Conservation (phyloP, 1,284 basidiomycete genomes). For the Cutaneotrichosporon spelunceum region DNA sequence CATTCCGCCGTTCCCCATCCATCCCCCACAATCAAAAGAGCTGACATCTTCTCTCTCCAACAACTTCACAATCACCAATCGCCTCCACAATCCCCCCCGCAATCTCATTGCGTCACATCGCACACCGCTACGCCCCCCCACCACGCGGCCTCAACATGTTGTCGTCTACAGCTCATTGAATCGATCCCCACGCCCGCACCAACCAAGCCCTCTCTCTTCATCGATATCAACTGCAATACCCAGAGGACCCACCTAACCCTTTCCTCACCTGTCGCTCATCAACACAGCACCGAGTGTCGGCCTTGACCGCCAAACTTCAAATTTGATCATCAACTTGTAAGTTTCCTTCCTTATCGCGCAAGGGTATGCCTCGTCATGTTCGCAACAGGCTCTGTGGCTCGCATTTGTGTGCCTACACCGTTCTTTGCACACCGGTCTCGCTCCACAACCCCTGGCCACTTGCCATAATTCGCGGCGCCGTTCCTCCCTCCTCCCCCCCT, state of each 20-base stretch:
- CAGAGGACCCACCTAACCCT: not conserved
- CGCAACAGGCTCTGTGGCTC: not conserved
- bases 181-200: not conserved
- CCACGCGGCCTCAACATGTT: not conserved
- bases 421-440: not conserved
- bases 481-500: not conserved
- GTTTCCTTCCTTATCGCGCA: not conserved
- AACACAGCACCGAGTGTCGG: not conserved
- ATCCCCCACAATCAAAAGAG: too few relatives aligned
- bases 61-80: not conserved
- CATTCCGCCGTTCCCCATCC: too few relatives aligned
- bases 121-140: not conserved
- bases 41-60: not conserved
- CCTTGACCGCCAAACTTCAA: not conserved
- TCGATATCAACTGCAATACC: not conserved
- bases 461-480: not conserved
- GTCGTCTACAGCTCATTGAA: not conserved
- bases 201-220: not conserved
- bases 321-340: not conserved
- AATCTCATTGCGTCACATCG: not conserved
- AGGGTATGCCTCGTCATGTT: not conserved
- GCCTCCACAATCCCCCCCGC: not conserved
- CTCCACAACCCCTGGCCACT: not conserved
- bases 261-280: not conserved
- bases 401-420: not conserved